Evolutionary conservation across 192 early-diverging fungal genomes (phyloP).

Genomic region (Diversispora epigaea): DNA sequence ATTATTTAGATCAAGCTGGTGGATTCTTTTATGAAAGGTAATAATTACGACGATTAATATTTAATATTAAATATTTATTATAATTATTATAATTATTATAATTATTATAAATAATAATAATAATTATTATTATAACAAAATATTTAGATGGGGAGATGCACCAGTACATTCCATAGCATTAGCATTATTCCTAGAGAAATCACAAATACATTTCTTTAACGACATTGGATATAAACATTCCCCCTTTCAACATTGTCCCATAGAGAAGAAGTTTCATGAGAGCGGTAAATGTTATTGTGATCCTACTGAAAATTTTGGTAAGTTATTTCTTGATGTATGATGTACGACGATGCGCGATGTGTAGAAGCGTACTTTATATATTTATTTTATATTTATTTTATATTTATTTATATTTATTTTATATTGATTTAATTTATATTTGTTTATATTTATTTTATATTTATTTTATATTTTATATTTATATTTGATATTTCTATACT

Average conservation of each 20-base stretch:
- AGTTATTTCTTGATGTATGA: neutral
- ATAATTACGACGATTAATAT: neutral
- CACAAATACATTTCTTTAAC: constrained; percentile 74
- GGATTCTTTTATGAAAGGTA: constrained; percentile 88
- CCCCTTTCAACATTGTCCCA: constrained; percentile 72
- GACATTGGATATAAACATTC: constrained; percentile 72
- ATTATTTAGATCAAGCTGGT: constrained; percentile 70
- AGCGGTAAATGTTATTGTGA: constrained; percentile 51
- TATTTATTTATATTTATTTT: no score
- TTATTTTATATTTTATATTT: neutral
- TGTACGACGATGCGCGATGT: no score
- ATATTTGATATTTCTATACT: neutral
- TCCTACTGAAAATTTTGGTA: constrained; percentile 54
- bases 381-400: no score
- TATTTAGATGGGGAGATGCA: constrained; percentile 68
- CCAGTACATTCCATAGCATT: constrained; percentile 73
- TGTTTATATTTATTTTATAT: neutral
- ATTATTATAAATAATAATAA: neutral
- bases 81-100: neutral
- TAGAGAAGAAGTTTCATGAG: constrained; percentile 45
- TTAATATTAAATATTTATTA: neutral
- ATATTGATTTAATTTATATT: no score
- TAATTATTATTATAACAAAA: neutral
- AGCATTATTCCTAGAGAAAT: constrained; percentile 60
- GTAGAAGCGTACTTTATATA: no score